Evolutionary conservation across 73 alveolate genomes (phyloP).

Genomic region (Symbiodinium natans): DNA sequence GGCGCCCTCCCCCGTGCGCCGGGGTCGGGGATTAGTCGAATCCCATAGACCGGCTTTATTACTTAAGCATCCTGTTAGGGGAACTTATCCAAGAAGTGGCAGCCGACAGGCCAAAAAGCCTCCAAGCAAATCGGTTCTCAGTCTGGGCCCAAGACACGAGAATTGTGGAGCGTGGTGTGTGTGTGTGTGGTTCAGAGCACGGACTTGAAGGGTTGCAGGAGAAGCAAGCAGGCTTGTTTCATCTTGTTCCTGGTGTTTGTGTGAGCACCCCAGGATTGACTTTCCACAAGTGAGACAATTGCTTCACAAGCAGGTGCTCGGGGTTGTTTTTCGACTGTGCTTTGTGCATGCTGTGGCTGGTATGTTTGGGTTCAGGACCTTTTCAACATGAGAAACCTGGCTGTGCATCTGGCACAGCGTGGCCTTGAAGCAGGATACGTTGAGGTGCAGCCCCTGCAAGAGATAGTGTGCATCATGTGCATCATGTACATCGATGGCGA

Average conservation of each 20-base stretch:
- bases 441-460: not conserved
- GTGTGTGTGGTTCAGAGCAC: not conserved
- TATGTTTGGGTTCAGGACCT: not conserved
- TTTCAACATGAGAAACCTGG: not conserved
- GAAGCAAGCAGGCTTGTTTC: not conserved
- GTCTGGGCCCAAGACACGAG: not conserved
- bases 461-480: too few species aligned
- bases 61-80: too few species aligned
- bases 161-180: not conserved
- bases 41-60: too few species aligned
- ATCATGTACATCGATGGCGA: not conserved
- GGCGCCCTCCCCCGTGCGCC: too few species aligned
- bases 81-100: too few species aligned
- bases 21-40: too few species aligned
- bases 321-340: not conserved
- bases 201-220: not conserved
- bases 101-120: slow-evolving; percentile 29
- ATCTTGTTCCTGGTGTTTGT: not conserved
- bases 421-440: not conserved
- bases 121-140: slow-evolving; percentile 52
- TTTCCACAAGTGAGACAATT: slow-evolving; percentile 63
- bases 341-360: not conserved
- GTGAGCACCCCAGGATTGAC: slow-evolving; percentile 24
- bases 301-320: slow-evolving; percentile 62
- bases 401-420: not conserved